Percentiles rank a stretch among this genome's conserved stretches.
These are phyloP conservation scores for Medicago truncatula DNA, from an alignment of 306 rosid species.

Conservation along the genomic window DNA sequence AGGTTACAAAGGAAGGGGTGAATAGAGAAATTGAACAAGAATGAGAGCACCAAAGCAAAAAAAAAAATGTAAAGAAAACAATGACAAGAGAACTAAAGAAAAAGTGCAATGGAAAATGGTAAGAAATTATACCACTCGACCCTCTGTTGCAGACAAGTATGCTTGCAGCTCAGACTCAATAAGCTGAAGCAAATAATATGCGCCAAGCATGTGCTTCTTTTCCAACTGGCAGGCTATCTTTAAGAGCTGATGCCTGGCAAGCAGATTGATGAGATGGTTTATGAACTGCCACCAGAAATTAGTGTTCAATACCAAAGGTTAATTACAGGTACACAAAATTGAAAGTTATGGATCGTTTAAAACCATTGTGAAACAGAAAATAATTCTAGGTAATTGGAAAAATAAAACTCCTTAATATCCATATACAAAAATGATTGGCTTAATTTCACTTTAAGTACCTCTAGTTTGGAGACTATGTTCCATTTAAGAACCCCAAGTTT, in stretches of 20 bases:
- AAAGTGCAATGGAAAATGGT: constrained; percentile 27
- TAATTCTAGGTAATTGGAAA: constrained; percentile 32
- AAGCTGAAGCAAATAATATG: constrained; percentile 88
- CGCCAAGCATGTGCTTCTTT: constrained; percentile 94
- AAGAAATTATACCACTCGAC: constrained; percentile 80
- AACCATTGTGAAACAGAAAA: background rate
- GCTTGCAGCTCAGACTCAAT: constrained; percentile 92
- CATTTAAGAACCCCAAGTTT: background rate
- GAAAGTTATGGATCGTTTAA: constrained; percentile 35
- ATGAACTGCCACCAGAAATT: constrained; percentile 74
- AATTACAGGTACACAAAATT: constrained; percentile 25
- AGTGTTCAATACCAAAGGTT: constrained; percentile 30
- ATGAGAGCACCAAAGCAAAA: constrained; percentile 14
- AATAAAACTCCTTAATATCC: constrained; percentile 19
- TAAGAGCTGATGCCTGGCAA: constrained; percentile 89
- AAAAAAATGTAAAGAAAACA: constrained; percentile 23
- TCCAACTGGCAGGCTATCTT: constrained; percentile 96
- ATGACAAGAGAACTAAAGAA: constrained; percentile 16
- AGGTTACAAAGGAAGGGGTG: constrained; percentile 7
- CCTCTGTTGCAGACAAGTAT: constrained; percentile 81
- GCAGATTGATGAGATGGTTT: constrained; percentile 93
- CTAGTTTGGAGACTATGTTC: background rate
- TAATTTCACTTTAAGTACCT: background rate
- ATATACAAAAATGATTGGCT: background rate
- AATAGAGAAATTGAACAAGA: constrained; percentile 23